Percentiles rank a stretch among this genome's conserved stretches.
Conservation (phyloP, 495 filamentous ascomycete genomes). For the Hypoxylon subgilvum region DNA sequence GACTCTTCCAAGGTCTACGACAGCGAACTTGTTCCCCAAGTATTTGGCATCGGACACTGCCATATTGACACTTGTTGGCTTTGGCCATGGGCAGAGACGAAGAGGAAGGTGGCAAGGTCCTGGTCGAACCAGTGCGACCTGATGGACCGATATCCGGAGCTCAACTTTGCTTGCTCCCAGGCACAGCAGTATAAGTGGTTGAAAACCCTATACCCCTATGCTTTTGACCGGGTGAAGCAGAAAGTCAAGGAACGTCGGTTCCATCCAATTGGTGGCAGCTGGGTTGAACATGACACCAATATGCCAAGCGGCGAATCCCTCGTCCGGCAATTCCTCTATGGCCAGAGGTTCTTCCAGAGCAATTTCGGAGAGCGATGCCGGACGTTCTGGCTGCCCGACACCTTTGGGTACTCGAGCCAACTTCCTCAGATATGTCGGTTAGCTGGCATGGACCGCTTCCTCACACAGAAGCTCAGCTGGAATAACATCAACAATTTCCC, state of each 20-base stretch:
- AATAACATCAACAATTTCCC: constrained; percentile 99
- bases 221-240: constrained; percentile 85
- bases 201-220: constrained; percentile 81
- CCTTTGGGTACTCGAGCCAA: constrained; percentile 95
- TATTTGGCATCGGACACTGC: constrained; percentile 91
- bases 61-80: constrained; percentile 98
- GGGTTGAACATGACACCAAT: constrained; percentile 99
- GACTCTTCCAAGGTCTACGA: constrained; percentile 86
- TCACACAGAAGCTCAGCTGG: constrained; percentile 90
- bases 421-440: constrained; percentile 90
- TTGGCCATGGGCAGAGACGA: constrained; percentile 99
- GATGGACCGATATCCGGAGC: constrained; percentile 92
- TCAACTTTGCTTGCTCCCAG: constrained; percentile 88
- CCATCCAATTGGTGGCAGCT: constrained; percentile 94
- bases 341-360: constrained; percentile 92
- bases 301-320: constrained; percentile 94
- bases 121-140: constrained; percentile 96
- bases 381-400: constrained; percentile 98
- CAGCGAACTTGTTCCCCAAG: constrained; percentile 70
- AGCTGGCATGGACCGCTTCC: constrained; percentile 92
- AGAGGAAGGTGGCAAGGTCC: constrained; percentile 92
- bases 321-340: constrained; percentile 92
- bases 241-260: constrained; percentile 91
- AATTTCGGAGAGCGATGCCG: constrained; percentile 85
- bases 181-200: constrained; percentile 99